phyloP scores from a whole-genome alignment of 495 filamentous ascomycete genomes.

The Daldinia caldariorum region DNA sequence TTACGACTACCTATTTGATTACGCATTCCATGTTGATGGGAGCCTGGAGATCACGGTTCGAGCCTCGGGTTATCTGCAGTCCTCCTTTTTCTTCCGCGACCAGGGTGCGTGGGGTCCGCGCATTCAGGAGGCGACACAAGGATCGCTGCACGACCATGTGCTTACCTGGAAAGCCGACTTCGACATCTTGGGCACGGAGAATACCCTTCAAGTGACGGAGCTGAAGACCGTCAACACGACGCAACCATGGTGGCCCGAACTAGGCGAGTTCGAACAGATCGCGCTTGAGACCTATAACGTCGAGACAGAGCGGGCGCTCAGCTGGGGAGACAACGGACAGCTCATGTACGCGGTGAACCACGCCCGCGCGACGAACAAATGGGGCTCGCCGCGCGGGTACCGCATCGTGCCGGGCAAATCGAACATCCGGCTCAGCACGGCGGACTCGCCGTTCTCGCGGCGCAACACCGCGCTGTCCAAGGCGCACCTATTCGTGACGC shows the following conservation, averaged over 20 bases:
- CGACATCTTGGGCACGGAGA: conserved; percentile 60
- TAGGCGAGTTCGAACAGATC: conserved; percentile 60
- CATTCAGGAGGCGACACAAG: conserved; percentile 58
- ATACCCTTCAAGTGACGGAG: conserved; percentile 57
- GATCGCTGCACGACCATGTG: conserved; percentile 63
- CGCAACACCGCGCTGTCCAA: conserved; percentile 59
- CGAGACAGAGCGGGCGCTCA: conserved; percentile 55
- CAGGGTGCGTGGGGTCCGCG: conserved; percentile 58
- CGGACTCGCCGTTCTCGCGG: conserved; percentile 57
- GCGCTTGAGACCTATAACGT: conserved; percentile 54
- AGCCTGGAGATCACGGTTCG: conserved; percentile 65
- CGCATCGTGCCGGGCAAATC: conserved; percentile 57
- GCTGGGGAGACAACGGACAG: conserved; percentile 61
- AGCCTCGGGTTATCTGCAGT: conserved; percentile 66
- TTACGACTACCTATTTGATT: conserved; percentile 61
- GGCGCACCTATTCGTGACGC: conserved; percentile 59
- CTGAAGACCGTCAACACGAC: conserved; percentile 54
- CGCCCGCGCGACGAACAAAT: conserved; percentile 56
- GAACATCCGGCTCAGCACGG: conserved; percentile 58
- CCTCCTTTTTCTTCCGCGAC: conserved; percentile 60
- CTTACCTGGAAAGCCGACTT: conserved; percentile 66
- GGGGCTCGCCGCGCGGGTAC: conserved; percentile 65
- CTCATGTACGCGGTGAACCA: conserved; percentile 61
- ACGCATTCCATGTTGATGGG: conserved; percentile 66
- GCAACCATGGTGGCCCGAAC: conserved; percentile 60